Base-by-base conservation (phyloP, 1,139 yeast species). In the Protomyces arabidopsidicola region DNA sequence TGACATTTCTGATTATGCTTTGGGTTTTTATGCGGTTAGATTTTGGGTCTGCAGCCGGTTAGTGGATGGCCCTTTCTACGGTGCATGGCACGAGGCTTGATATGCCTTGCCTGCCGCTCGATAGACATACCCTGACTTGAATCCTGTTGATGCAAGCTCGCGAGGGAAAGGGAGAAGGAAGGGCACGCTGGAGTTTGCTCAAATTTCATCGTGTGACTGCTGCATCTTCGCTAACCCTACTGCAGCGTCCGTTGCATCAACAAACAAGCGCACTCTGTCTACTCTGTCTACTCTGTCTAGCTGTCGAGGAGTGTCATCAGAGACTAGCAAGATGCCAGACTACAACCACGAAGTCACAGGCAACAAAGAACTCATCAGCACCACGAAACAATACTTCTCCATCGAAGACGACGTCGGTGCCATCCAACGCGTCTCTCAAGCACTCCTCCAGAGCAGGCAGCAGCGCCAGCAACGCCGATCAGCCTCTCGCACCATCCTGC, bases 391-490 rank as follows among this genome's bases (percentile, higher is more conserved):
- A 3, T 66, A 64, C 54, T 68, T 68, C 36, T 68, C 68, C 35
- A 67, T 68, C 24, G 63, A 60, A 8, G 66, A 65, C 6, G 70
- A 68, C 60, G 62, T 68, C 22, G 67, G 67, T 27, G 64, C 69
- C 5, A 53, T 68, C 45, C 42, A 66, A 3, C 67, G 70, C 20
- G 66, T 68, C 60, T 38, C 55, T 35, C 70, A 68, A 31, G 67
- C 64, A 39, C 53, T 67, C 4, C 65, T 58, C 20, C 66, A 56
- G 18, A 62, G 65, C 31, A 48, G 67, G 22, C 54, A 65, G 4
- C 64, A 62, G 2, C 66, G 70, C 36, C 67, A 68, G 6, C 42
- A 57, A 2, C 54, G 56, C 38, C 66, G 67, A 51, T 67, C 60
- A 4, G 70, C 68, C n/a, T 66, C 65, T 38, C 65, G 58, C 22